Base-by-base conservation (phyloP, 371 early-diverging fungal genomes). In the Mucor indicus region DNA sequence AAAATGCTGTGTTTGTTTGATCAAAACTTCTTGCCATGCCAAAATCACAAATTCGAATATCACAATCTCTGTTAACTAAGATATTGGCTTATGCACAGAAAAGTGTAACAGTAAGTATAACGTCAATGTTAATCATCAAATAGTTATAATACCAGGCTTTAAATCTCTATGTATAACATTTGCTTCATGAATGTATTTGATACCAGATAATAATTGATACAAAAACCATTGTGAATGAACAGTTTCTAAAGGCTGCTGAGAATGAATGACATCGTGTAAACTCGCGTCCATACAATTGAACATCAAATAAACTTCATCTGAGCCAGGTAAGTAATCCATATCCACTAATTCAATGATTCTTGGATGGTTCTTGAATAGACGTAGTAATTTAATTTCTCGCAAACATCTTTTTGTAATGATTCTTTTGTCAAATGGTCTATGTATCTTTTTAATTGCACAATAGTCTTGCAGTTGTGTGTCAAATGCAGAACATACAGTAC, bases 271-370 rank as follows among this genome's bases (percentile, higher is more conserved):
- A 45, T 91, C 92, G 65, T 92, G 92, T 40, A 93, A 65, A 58
- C 90, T 91, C 32, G 93, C 92, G 50, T 92, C 93, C 93, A 92
- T 93, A 45, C 91, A 75, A 53, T 82, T 83, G 47, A 86, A 77
- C n/a, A 79, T 64, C 44, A 86, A 53, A 49, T 84, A 87, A 12
- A 64, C 69, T 25, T 37, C 38, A 48, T 72, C 50, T 11, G 60
- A 52, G 40, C 55, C 50, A 50, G 84, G 61, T 1, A 80, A 68
- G 23, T 81, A 76, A 44, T 86, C 79, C 65, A 87, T 77, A 59
- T 89, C 87, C 37, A 83, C 62, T 32, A 87, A 67, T 33, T 77
- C 67, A 47, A 83, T 87, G 40, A 87, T 87, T 57, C 81, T 64
- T 30, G 51, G 47, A 38, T 86, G 86, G 33, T 79, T 77, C 55